A percentile compares a stretch with the other conserved stretches of the same genome.
phyloP scores from a whole-genome alignment of 495 filamentous ascomycete species.

The Aspergillus saccharolyticus region DNA sequence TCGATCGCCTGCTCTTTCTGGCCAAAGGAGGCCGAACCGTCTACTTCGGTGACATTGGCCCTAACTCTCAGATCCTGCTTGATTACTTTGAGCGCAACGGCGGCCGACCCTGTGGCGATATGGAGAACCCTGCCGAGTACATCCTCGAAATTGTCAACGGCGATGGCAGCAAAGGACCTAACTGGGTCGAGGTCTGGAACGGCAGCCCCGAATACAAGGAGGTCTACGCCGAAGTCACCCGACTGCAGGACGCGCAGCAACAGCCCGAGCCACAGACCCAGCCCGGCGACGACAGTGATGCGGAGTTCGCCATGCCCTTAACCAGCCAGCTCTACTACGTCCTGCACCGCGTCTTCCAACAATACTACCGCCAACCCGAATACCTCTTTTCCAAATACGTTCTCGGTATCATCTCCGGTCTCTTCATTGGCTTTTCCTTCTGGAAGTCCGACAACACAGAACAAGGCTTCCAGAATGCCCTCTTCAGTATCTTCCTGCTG shows the following conservation, averaged over 20 bases:
- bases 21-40: slow-evolving; percentile 74
- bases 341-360: slow-evolving; percentile 39
- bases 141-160: slow-evolving; percentile 73
- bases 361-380: slow-evolving; percentile 49
- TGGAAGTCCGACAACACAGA: slow-evolving; percentile 59
- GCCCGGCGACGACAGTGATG: slow-evolving; percentile 16
- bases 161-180: slow-evolving; percentile 54
- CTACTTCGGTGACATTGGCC: slow-evolving; percentile 82
- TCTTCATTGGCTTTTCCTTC: slow-evolving; percentile 90
- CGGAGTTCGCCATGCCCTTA: slow-evolving; percentile 51
- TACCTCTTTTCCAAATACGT: slow-evolving; percentile 49
- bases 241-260: slow-evolving; percentile 49
- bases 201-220: slow-evolving; percentile 59
- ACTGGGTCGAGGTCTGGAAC: slow-evolving; percentile 76
- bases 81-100: slow-evolving; percentile 75
- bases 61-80: slow-evolving; percentile 61
- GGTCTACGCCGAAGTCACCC: slow-evolving; percentile 59
- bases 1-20: slow-evolving; percentile 82
- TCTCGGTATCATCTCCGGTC: slow-evolving; percentile 42
- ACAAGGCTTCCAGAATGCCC: slow-evolving; percentile 76
- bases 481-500: slow-evolving; percentile 79
- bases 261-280: slow-evolving; percentile 13
- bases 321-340: slow-evolving; percentile 43
- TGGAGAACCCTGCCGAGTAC: slow-evolving; percentile 83
- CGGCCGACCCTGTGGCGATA: slow-evolving; percentile 57